Evolutionary conservation across 768 basidiomycete genomes (phyloP).

Genomic region (Mycena latifolia): DNA sequence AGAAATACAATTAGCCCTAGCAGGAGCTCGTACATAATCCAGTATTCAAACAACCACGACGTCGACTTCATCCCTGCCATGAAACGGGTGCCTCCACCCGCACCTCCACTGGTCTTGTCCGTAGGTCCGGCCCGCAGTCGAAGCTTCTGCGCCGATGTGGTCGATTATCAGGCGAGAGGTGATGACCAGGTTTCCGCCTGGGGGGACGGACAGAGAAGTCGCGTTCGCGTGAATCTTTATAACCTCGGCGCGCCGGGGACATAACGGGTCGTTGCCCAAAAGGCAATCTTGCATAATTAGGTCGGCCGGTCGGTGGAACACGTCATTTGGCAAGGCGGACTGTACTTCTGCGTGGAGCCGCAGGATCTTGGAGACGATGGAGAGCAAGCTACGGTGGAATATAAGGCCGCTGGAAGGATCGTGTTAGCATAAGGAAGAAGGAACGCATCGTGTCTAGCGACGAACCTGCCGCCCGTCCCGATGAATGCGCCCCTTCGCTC

Average conservation of each 20-base stretch:
- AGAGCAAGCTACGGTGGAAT: slow-evolving; percentile 50
- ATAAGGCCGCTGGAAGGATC: slow-evolving; percentile 51
- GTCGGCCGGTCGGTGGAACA: slow-evolving; percentile 50
- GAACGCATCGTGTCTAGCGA: background rate
- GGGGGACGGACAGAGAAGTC: background rate
- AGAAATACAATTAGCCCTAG: too few relatives aligned
- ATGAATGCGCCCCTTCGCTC: slow-evolving; percentile 52
- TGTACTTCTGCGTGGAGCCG: slow-evolving; percentile 44
- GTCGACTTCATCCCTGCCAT: slow-evolving; percentile 50
- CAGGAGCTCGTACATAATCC: too few relatives aligned
- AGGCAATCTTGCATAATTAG: slow-evolving; percentile 58
- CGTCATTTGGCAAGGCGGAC: slow-evolving; percentile 44
- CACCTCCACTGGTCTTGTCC: slow-evolving; percentile 55
- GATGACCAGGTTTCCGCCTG: slow-evolving; percentile 49
- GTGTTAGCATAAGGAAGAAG: slow-evolving; percentile 6
- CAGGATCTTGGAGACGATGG: slow-evolving; percentile 48
- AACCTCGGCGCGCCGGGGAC: slow-evolving; percentile 41
- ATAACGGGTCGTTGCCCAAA: slow-evolving; percentile 52
- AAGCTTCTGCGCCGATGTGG: slow-evolving; percentile 53
- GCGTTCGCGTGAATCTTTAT: slow-evolving; percentile 5
- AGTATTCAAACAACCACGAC: slow-evolving; percentile 41
- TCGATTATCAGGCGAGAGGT: slow-evolving; percentile 57
- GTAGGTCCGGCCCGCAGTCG: slow-evolving; percentile 48
- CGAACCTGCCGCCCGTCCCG: slow-evolving; percentile 56
- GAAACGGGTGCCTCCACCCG: slow-evolving; percentile 60